Percentiles rank a stretch among this genome's conserved stretches.
Conservation (phyloP, 2,329 filamentous ascomycete genomes). For the Akanthomyces dipterigenus region DNA sequence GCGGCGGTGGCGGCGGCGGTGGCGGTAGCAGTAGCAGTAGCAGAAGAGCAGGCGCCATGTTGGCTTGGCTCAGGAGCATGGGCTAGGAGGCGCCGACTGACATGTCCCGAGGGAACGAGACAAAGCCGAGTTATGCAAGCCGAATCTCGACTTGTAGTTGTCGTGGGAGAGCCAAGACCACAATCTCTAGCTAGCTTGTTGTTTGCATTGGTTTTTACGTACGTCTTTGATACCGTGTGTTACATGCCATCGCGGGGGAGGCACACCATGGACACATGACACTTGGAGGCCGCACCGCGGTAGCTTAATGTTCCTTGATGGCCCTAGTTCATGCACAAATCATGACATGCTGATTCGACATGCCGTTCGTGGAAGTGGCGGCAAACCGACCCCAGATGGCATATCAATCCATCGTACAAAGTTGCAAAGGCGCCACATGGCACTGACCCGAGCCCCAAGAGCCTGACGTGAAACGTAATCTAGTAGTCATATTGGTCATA, state of each 20-base stretch:
- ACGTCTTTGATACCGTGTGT: too few relatives aligned
- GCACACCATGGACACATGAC: not conserved
- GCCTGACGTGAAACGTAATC: not conserved
- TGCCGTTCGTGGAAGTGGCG: too few relatives aligned
- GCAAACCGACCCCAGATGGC: too few relatives aligned
- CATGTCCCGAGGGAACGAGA: not conserved
- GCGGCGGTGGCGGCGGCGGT: not conserved
- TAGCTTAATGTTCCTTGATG: too few relatives aligned
- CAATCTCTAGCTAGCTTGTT: not conserved
- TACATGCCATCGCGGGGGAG: too few relatives aligned
- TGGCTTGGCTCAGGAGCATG: not conserved
- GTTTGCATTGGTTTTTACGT: not conserved
- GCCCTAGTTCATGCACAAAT: not conserved
- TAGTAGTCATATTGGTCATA: slow-evolving; percentile 4
- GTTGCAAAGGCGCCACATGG: not conserved
- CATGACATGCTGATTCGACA: too few relatives aligned
- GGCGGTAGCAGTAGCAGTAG: too few relatives aligned
- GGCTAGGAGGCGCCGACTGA: not conserved
- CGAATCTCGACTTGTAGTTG: not conserved
- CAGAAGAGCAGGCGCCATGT: not conserved
- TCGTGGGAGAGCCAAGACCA: not conserved
- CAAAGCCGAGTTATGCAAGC: too few relatives aligned
- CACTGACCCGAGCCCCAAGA: too few relatives aligned
- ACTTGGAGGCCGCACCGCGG: not conserved
- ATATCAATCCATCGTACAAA: not conserved